phyloP scores from a whole-genome alignment of 805 yeast species.

The Spencermartinsiella europaea region DNA sequence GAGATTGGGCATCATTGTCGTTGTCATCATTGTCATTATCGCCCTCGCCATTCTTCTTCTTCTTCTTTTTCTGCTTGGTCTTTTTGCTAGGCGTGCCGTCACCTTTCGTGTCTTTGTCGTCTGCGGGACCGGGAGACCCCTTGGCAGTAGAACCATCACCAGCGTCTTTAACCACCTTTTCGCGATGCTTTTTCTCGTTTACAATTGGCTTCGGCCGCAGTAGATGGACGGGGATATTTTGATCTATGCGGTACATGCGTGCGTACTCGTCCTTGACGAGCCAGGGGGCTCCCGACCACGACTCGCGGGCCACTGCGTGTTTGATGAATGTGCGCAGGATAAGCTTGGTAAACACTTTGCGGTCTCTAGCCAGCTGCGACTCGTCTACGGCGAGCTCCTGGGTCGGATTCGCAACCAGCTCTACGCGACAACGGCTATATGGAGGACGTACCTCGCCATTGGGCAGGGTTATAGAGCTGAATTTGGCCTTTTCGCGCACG shows the following conservation, averaged over 20 bases:
- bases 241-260: slow-evolving; percentile 53
- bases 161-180: slow-evolving; percentile 4
- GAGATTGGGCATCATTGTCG: neutral
- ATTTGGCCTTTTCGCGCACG: slow-evolving; percentile 82
- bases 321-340: slow-evolving; percentile 84
- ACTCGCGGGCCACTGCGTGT: slow-evolving; percentile 67
- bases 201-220: slow-evolving; percentile 10
- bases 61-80: neutral
- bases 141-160: slow-evolving; percentile 9
- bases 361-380: slow-evolving; percentile 69
- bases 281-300: slow-evolving; percentile 94
- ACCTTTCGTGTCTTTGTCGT: neutral
- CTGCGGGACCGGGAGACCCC: neutral
- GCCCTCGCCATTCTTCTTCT: neutral
- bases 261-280: slow-evolving; percentile 78
- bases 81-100: neutral
- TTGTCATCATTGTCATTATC: neutral
- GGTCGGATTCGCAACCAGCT: slow-evolving; percentile 42
- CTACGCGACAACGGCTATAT: slow-evolving; percentile 65
- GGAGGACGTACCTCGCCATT: slow-evolving; percentile 43
- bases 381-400: slow-evolving; percentile 69
- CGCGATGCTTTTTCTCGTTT: slow-evolving; percentile 3
- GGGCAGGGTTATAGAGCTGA: slow-evolving; percentile 34
- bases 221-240: slow-evolving; percentile 23
- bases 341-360: slow-evolving; percentile 85